Base-by-base conservation (phyloP, 441 rosid genomes). In the Bruguiera hainesii region DNA sequence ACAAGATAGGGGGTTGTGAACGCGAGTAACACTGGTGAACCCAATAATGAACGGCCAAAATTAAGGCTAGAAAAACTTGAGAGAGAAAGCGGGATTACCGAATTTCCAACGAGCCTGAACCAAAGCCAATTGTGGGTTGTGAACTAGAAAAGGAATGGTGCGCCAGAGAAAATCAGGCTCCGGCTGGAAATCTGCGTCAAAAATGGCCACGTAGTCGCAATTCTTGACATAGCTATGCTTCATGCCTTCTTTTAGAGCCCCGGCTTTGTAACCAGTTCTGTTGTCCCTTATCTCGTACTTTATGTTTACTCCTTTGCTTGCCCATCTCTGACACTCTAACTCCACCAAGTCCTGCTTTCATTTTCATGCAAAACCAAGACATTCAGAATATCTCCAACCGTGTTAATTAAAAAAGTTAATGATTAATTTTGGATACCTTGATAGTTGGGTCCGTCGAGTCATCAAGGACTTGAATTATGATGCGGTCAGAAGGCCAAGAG, bases 91-190 rank as follows among this genome's bases (percentile, higher is more conserved):
- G 51, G 23, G 64, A 1, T 73, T 84, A 94, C 97, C 97, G 68
- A 91, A 94, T 81, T 84, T 88, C 98, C 98, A 91, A 58, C 98
- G 98, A 73, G 96, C 78, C 76, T 94, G 98, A 74, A 94, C 96
- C 23, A 94, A 81, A 71, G 81, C 97, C 52, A 94, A 61, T 49
- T 88, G 70, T 0, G 96, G 92, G 81, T 94, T 94, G 66, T 88
- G 85, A 28, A 77, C 80, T 1, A 94, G 86, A 66, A 83, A 94
- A 25, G 98, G 98, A 9, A 94, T 73, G 74, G 96, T 76, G n/a
- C 89, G 89, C 86, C 90, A 78, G 1, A 94, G 89, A 60, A 72
- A 91, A 69, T 94, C 96, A 0, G 97, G 88, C 39, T 91, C 97
- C 0, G 98, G 97, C 61, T 91, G 97, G 65, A 91, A 94, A 82